These are phyloP conservation scores for Aspergillus sparsus DNA, from an alignment of 495 filamentous ascomycete species.

Conservation along the genomic window DNA sequence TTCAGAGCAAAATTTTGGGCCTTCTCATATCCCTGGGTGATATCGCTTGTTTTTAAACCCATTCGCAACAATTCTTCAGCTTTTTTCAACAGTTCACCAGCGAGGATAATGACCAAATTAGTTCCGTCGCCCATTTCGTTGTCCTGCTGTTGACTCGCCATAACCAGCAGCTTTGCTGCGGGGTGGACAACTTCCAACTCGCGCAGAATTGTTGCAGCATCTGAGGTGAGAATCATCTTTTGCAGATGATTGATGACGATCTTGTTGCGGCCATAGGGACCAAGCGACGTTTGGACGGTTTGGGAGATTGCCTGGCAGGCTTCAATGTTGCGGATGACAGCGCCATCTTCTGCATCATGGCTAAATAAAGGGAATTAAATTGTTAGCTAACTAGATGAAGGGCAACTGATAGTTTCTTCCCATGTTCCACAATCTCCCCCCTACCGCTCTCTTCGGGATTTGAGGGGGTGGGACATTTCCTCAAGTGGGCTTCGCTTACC, in stretches of 20 bases:
- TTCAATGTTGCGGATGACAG: conserved; percentile 97
- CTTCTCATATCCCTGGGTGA: conserved; percentile 92
- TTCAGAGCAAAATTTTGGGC: conserved; percentile 86
- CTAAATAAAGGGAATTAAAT: conserved; percentile 45
- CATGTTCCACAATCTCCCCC: not conserved
- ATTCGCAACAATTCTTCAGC: conserved; percentile 93
- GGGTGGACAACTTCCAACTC: conserved; percentile 99
- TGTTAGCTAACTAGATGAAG: conserved; percentile 16
- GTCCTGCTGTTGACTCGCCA: conserved; percentile 99
- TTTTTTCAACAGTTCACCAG: conserved; percentile 95
- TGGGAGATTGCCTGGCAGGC: conserved; percentile 93
- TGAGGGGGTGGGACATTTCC: conserved; percentile 32
- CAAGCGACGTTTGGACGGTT: conserved; percentile 95
- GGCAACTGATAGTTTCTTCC: conserved; percentile 3
- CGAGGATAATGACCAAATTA: conserved; percentile 94
- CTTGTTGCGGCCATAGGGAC: conserved; percentile 98
- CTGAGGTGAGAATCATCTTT: conserved; percentile 99
- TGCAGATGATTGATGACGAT: conserved; percentile 99
- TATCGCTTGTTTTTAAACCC: conserved; percentile 96
- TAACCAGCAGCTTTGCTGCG: conserved; percentile 96
- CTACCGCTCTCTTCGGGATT: not conserved
- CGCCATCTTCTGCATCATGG: conserved; percentile 98
- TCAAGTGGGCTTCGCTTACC: conserved; percentile 58
- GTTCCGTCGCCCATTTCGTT: conserved; percentile 99
- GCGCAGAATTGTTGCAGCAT: conserved; percentile 94